These are phyloP conservation scores for Eucalyptus microcorys DNA, from an alignment of 345 rosid genomes.

Conservation along the genomic window DNA sequence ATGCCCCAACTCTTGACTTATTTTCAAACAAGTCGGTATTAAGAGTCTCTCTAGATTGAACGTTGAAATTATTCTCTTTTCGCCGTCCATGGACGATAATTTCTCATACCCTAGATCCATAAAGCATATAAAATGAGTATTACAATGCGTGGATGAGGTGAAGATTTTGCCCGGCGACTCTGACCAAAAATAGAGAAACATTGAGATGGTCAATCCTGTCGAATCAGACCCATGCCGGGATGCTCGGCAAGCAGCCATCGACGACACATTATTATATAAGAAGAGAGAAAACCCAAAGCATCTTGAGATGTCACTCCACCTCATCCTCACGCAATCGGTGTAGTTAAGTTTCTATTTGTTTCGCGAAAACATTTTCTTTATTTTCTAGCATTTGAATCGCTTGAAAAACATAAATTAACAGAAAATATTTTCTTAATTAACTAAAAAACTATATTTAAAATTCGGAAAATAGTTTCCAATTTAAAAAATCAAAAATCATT, in stretches of 20 bases:
- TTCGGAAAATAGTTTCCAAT: no score
- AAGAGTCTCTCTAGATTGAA: not conserved
- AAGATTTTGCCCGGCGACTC: not conserved
- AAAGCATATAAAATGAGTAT: not conserved
- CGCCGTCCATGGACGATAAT: not conserved
- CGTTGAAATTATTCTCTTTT: not conserved
- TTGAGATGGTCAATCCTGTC: not conserved
- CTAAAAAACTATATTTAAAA: not conserved
- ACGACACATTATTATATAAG: not conserved
- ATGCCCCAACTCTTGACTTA: not conserved
- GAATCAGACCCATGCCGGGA: not conserved
- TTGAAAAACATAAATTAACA: no score
- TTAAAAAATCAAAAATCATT: no score
- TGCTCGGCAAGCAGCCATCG: not conserved
- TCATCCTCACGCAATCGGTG: not conserved
- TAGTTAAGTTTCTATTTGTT: not conserved
- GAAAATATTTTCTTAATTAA: no score
- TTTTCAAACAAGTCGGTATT: not conserved
- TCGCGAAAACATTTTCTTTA: not conserved
- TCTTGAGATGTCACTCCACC: not conserved
- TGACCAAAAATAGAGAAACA: not conserved
- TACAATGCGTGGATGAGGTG: not conserved
- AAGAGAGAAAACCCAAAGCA: not conserved
- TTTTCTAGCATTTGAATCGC: fast-evolving
- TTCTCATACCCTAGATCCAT: not conserved